Evolutionary conservation across 805 yeast genomes (phyloP).

Genomic region (Cyberlindnera euphorbiiphila): DNA sequence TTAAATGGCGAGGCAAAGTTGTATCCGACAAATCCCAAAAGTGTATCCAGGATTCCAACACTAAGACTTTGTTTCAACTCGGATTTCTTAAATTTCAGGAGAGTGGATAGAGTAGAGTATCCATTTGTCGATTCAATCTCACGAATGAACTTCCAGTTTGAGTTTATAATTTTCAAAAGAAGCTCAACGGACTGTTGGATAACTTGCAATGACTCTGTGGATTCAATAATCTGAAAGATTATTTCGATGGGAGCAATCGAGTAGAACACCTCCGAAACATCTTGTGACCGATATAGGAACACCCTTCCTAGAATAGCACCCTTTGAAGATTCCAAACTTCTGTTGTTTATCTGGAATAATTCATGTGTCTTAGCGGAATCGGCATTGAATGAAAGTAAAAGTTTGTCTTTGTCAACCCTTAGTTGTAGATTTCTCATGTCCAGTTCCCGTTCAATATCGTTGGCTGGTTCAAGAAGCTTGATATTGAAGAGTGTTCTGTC

Average conservation of each 20-base stretch:
- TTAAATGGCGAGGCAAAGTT: slow-evolving; percentile 45
- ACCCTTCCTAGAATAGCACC: slow-evolving; percentile 14
- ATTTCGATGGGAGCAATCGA: slow-evolving; percentile 50
- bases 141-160: slow-evolving; percentile 46
- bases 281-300: slow-evolving; percentile 4
- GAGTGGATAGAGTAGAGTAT: slow-evolving; percentile 51
- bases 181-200: slow-evolving; percentile 36
- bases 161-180: slow-evolving; percentile 41
- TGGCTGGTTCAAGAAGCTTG: slow-evolving; percentile 32
- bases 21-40: slow-evolving; percentile 56
- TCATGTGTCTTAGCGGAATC: slow-evolving; percentile 4
- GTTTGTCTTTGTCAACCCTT: slow-evolving; percentile 17
- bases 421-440: slow-evolving; percentile 18
- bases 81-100: slow-evolving; percentile 43
- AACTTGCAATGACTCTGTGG: slow-evolving; percentile 32
- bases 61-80: slow-evolving; percentile 28
- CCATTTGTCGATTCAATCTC: slow-evolving; percentile 62
- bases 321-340: slow-evolving; percentile 1
- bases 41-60: slow-evolving; percentile 43
- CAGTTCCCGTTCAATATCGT: slow-evolving; percentile 19
- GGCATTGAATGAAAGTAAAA: slow-evolving; percentile 21
- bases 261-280: slow-evolving; percentile 23
- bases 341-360: slow-evolving; percentile 1
- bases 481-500: slow-evolving; percentile 35
- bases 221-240: slow-evolving; percentile 44